Conservation (phyloP, 78 protist genomes). For the Dictyostelium purpureum region DNA sequence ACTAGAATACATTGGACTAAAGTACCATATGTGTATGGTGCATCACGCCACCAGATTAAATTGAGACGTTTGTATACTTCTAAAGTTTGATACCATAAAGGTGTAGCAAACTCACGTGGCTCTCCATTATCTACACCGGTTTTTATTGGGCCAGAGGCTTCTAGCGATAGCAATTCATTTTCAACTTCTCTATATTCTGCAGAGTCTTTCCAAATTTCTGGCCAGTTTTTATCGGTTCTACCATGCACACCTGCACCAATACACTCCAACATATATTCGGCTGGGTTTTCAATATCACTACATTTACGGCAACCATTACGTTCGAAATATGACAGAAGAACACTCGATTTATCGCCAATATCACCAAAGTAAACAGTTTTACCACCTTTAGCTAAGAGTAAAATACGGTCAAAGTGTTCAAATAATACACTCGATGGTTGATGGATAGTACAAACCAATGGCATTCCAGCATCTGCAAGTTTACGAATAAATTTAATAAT, state of each 20-base stretch:
- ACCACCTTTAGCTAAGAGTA: slow-evolving; percentile 80
- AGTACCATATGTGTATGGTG: slow-evolving; percentile 59
- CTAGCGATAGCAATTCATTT: not conserved
- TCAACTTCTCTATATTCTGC: slow-evolving; percentile 22
- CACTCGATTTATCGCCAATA: slow-evolving; percentile 55
- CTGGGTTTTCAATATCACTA: slow-evolving; percentile 72
- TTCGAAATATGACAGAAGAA: slow-evolving; percentile 49
- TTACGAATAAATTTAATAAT: slow-evolving; percentile 69
- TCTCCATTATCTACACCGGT: not conserved
- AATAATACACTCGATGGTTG: slow-evolving; percentile 80
- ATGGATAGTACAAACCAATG: slow-evolving; percentile 78
- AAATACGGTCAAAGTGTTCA: slow-evolving; percentile 69
- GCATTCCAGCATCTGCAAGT: slow-evolving; percentile 82
- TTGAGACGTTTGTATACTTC: slow-evolving; percentile 75
- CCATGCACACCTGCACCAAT: slow-evolving; percentile 84
- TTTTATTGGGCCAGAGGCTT: not conserved
- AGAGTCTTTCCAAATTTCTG: slow-evolving; percentile 63
- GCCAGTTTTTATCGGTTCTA: slow-evolving; percentile 68
- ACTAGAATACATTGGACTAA: slow-evolving; percentile 36
- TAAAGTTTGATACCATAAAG: slow-evolving; percentile 32
- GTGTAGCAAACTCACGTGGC: slow-evolving; percentile 43
- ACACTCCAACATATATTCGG: slow-evolving; percentile 80
- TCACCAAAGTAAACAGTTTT: slow-evolving; percentile 83
- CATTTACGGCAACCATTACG: slow-evolving; percentile 58
- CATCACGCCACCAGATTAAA: slow-evolving; percentile 53